phyloP scores from a whole-genome alignment of 2,329 filamentous ascomycete species.

The Paraphoma chrysanthemicola region DNA sequence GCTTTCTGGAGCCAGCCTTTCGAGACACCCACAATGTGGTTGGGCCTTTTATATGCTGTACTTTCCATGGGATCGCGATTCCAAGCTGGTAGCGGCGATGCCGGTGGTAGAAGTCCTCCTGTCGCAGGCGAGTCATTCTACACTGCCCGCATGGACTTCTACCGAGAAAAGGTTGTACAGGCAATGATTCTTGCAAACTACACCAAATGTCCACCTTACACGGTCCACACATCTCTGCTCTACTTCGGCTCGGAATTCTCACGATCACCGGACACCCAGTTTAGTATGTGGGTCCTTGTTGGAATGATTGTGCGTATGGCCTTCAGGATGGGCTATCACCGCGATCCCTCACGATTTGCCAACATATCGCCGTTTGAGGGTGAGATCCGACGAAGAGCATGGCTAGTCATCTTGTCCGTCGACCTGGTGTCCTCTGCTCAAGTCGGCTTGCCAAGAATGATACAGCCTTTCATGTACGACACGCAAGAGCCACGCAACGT shows the following conservation, averaged over 20 bases:
- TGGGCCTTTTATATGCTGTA: slow-evolving; percentile 53
- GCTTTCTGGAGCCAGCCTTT: slow-evolving; percentile 53
- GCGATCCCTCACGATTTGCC: slow-evolving; percentile 47
- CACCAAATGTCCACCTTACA: slow-evolving; percentile 43
- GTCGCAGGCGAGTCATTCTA: slow-evolving; percentile 15
- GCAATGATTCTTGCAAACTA: slow-evolving; percentile 44
- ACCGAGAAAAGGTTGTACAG: slow-evolving; percentile 41
- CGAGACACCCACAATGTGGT: slow-evolving; percentile 50
- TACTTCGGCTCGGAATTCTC: slow-evolving; percentile 41
- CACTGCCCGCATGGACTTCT: slow-evolving; percentile 34
- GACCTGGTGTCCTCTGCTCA: slow-evolving; percentile 50
- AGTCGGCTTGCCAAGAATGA: slow-evolving; percentile 49
- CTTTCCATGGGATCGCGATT: slow-evolving; percentile 41
- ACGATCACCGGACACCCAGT: slow-evolving; percentile 37
- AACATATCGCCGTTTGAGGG: slow-evolving; percentile 61
- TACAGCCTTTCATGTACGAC: slow-evolving; percentile 48
- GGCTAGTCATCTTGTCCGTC: slow-evolving; percentile 59
- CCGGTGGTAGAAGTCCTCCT: slow-evolving; percentile 1
- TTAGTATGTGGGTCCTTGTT: slow-evolving; percentile 36
- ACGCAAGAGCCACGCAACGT: slow-evolving; percentile 50
- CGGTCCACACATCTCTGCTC: slow-evolving; percentile 36
- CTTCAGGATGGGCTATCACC: slow-evolving; percentile 53
- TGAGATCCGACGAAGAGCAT: slow-evolving; percentile 67
- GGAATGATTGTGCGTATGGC: slow-evolving; percentile 42
- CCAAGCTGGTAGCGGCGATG: slow-evolving; percentile 19